phyloP scores from a whole-genome alignment of 139 green algal genomes.

The Volvox africanus region DNA sequence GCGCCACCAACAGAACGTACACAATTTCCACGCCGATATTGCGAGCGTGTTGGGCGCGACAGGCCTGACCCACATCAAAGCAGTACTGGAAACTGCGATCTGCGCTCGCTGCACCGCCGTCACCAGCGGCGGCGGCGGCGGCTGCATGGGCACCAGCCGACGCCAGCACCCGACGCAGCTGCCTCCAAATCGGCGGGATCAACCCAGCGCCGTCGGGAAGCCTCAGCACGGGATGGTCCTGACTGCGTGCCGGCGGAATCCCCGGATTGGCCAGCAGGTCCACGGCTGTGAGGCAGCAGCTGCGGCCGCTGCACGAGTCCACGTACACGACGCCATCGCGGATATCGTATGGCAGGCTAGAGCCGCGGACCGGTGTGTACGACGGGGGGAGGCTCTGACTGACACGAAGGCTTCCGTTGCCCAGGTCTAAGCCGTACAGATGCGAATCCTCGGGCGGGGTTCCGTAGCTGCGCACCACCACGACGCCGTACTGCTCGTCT shows the following conservation, averaged over 20 bases:
- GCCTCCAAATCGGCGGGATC: background rate
- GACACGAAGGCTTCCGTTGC: background rate
- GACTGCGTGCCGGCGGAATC: too few relatives aligned
- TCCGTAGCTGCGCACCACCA: constrained; percentile 13
- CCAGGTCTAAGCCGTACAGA: constrained; percentile 26
- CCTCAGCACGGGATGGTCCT: too few relatives aligned
- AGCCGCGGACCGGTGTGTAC: background rate
- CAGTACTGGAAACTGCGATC: constrained; percentile 27
- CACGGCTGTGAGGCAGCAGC: constrained; percentile 22
- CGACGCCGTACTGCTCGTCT: background rate
- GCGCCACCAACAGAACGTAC: constrained; percentile 16
- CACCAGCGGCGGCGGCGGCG: background rate
- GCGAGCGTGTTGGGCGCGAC: background rate
- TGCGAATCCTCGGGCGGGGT: background rate
- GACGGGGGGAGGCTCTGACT: background rate
- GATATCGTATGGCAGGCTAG: constrained; percentile 13
- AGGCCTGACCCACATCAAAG: constrained; percentile 22
- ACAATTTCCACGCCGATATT: background rate
- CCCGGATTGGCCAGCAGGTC: background rate
- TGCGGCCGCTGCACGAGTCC: constrained; percentile 21
- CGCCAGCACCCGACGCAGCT: background rate
- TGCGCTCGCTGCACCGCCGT: background rate
- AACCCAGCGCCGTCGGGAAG: background rate
- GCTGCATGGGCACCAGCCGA: background rate
- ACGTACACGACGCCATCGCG: constrained; percentile 34